Evolutionary conservation across 129 eudicot genomes (phyloP), one percentile per base, ranked within the genome.

Genomic region (Flaveria sonorensis): DNA sequence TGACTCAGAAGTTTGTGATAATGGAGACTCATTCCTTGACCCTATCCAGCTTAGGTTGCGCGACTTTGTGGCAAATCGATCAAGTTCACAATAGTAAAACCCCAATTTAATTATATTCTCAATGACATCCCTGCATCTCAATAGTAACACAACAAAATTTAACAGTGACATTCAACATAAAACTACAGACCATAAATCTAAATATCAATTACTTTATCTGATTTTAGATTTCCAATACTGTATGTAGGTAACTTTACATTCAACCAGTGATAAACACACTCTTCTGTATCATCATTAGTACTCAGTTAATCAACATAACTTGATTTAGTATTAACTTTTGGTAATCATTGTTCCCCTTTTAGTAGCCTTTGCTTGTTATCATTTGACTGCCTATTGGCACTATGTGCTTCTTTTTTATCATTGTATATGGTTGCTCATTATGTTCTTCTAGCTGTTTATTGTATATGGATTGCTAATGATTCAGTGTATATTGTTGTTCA

Each of bases 41-140:
- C 92, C 83, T 66, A 90, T 90, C 97, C 97, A 90, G 81, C 98
- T 93, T 73, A 93, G 82, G 69, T 93, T 90, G 24, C 91, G 87
- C 19, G 88, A 88, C 40, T 93, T 87, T 2, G 85, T 76, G 3
- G 97, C 88, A 82, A 93, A 93, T 8, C 93, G 88, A 46, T 93
- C 95, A 11, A 93, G 88, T 85, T 89, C 96, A 48, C 93, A 72
- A 75, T 87, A 93, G 78, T 93, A 93, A 81, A 90, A 93, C 57
- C 97, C 97, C 74, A 93, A 77, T 11, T 77, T 87, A 46, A 93
- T 78, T 24, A 93, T 55, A 67, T 87, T 91, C 90, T 89, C 87
- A 76, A 90, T 93, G 30, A 83, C 86, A 87, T 90, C 93, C 89
- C 97, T 90, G 87, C 85, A 84, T 61, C 72, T 68, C 81, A 68